Evolutionary conservation across 1,139 yeast species (phyloP).

Genomic region (Candida sp.): DNA sequence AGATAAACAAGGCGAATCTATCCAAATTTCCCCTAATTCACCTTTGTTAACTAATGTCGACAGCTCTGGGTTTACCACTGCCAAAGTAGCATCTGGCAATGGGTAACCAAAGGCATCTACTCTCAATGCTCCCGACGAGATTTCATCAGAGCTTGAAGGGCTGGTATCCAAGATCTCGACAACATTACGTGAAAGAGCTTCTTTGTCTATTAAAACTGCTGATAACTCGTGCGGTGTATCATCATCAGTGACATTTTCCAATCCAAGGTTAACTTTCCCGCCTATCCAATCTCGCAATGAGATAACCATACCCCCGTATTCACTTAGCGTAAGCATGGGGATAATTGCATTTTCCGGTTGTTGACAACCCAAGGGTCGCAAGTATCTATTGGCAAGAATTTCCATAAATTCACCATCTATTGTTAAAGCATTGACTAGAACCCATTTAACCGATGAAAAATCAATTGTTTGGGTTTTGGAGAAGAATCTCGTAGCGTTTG

Average conservation of each 20-base stretch:
- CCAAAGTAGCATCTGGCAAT: slow-evolving; percentile 88
- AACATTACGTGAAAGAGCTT: slow-evolving; percentile 72
- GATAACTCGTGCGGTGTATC: slow-evolving; percentile 49
- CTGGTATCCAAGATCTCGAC: slow-evolving; percentile 69
- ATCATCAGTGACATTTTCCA: slow-evolving; percentile 30
- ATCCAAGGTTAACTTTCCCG: slow-evolving; percentile 54
- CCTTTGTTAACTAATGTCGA: slow-evolving; percentile 61
- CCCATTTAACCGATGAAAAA: slow-evolving; percentile 81
- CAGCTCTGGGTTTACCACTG: slow-evolving; percentile 93
- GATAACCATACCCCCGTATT: slow-evolving; percentile 95
- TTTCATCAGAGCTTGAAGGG: slow-evolving; percentile 55
- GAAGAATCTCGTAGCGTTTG: slow-evolving; percentile 77
- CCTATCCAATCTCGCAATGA: slow-evolving; percentile 91
- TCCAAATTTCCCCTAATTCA: slow-evolving; percentile 98
- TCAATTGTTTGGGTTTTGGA: slow-evolving; percentile 79
- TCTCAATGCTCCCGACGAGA: slow-evolving; percentile 49
- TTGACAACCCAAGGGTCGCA: slow-evolving; percentile 84
- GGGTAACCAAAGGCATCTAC: slow-evolving; percentile 96
- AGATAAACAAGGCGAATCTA: slow-evolving; percentile 81
- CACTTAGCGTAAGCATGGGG: slow-evolving; percentile 86
- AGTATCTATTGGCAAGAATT: slow-evolving; percentile 86
- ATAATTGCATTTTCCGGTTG: slow-evolving; percentile 77
- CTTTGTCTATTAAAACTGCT: slow-evolving; percentile 78
- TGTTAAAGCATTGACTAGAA: slow-evolving; percentile 84
- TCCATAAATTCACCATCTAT: slow-evolving; percentile 95